Conservation (phyloP, 2,329 filamentous ascomycete species). For the Tetracladium maxilliforme region DNA sequence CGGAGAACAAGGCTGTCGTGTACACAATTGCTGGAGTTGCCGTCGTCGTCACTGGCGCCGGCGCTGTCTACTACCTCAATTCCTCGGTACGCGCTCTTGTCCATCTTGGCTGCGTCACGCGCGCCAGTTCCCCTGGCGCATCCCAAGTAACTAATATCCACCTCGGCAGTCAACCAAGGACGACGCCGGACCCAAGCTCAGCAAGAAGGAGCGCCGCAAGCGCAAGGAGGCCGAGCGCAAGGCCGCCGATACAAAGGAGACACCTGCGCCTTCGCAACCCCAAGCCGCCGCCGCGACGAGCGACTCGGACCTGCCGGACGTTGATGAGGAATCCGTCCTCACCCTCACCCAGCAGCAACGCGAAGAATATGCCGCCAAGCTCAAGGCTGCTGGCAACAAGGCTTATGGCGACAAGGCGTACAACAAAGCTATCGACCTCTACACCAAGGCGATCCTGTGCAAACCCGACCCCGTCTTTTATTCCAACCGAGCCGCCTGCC, state of each 20-base stretch:
- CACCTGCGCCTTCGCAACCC: constrained; percentile 21
- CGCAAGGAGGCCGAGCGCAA: constrained; percentile 64
- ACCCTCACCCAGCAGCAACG: constrained; percentile 47
- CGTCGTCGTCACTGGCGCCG: constrained; percentile 78
- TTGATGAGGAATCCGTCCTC: constrained; percentile 29
- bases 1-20: constrained; percentile 88
- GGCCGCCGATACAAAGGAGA: constrained; percentile 20
- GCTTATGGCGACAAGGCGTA: constrained; percentile 92
- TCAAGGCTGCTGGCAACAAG: constrained; percentile 94
- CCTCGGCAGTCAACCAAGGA: constrained; percentile 14
- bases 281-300: constrained; percentile 37
- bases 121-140: too few relatives aligned
- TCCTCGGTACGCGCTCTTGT: constrained; percentile 34
- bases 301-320: constrained; percentile 56
- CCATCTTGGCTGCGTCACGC: too few relatives aligned
- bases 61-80: constrained; percentile 81
- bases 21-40: constrained; percentile 95
- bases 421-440: constrained; percentile 83
- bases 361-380: constrained; percentile 74
- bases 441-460: constrained; percentile 91
- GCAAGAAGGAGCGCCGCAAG: constrained; percentile 83
- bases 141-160: too few relatives aligned
- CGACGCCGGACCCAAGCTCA: constrained; percentile 51
- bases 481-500: constrained; percentile 96
- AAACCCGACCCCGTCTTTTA: constrained; percentile 97